phyloP scores from a whole-genome alignment of 1,284 basidiomycete genomes.

The Cryptococcus floricola region DNA sequence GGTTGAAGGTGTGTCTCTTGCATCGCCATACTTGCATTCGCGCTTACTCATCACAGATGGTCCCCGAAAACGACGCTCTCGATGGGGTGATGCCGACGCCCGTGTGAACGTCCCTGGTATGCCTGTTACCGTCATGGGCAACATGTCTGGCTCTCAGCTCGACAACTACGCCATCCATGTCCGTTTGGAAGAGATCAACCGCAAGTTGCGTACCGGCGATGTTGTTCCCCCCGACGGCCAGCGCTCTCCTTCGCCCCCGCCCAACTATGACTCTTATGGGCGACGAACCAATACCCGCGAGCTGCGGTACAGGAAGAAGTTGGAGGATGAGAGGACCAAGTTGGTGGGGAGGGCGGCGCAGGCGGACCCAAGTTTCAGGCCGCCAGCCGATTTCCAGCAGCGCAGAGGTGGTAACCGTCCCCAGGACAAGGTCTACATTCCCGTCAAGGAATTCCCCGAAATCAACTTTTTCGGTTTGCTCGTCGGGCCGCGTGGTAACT shows the following conservation, averaged over 20 bases:
- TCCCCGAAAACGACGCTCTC: constrained; percentile 85
- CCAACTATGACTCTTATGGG: constrained; percentile 94
- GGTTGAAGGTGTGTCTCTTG: constrained; percentile 29
- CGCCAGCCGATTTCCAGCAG: constrained; percentile 79
- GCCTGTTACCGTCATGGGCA: constrained; percentile 87
- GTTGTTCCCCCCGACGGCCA: constrained; percentile 94
- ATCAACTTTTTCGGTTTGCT: constrained; percentile 99
- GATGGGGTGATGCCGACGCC: constrained; percentile 87
- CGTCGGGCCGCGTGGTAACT: constrained; percentile 97
- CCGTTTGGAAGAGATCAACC: constrained; percentile 93
- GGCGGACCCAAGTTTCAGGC: constrained; percentile 93
- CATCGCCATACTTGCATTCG: neutral
- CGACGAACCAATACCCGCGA: constrained; percentile 97
- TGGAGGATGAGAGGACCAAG: constrained; percentile 92
- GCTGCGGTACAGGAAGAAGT: constrained; percentile 93
- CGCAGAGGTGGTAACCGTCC: constrained; percentile 86
- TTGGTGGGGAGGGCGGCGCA: constrained; percentile 96
- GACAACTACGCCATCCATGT: constrained; percentile 94
- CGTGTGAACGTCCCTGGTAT: constrained; percentile 75
- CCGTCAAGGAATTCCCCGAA: constrained; percentile 98
- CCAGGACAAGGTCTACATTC: constrained; percentile 97
- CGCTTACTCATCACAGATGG: constrained; percentile 8
- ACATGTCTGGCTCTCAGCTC: constrained; percentile 85
- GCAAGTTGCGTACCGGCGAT: constrained; percentile 88
- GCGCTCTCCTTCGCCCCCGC: constrained; percentile 91